Evolutionary conservation across 306 rosid species (phyloP), one percentile per base, ranked within the genome.

Genomic region (Corylus americana): DNA sequence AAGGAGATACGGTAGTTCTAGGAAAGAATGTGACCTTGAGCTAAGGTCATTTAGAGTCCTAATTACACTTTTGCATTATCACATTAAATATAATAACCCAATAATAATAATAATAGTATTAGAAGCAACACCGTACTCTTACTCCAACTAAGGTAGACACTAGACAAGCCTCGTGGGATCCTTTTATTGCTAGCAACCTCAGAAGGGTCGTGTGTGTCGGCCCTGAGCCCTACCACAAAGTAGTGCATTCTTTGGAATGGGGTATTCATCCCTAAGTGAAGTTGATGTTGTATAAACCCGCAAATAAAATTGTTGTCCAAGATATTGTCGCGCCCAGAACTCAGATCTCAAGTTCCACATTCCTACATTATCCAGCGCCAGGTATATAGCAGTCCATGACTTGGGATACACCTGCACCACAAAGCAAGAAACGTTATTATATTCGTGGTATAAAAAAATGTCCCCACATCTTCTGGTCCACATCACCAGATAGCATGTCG

Each of bases 301-400:
- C 82, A 95, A 62, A 79, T 95, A 95, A 64, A 95, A 76, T 70
- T 95, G 99, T 63, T 93, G 97, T 4, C 98, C 98, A 2, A 95
- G 91, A 83, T 93, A 95, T 10, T 95, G 99, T 64, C 98, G 82
- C 29, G 94, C 99, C 99, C 99, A 95, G 72, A 81, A 92, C 90
- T 95, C 99, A 7, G 91, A 35, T 91, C 99, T 90, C 86, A 95
- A 59, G 90, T 95, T 91, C 99, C 99, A 95, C 98, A 95, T 95
- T 55, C 99, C 99, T 74, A 95, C 99, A 70, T 95, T 95, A 83
- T 95, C 99, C 17, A 95, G 94, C 1, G 97, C 89, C 76, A 95
- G 76, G 76, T 93, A 74, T 69, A 95, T 89, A 16, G 99, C 98
- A 16, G 97, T 93, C 99, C 99, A 95, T 22, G 99, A 91, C 25